Evolutionary conservation across 768 basidiomycete species (phyloP), one percentile per base, ranked within the genome.

Genomic region (Lactarius vividus): DNA sequence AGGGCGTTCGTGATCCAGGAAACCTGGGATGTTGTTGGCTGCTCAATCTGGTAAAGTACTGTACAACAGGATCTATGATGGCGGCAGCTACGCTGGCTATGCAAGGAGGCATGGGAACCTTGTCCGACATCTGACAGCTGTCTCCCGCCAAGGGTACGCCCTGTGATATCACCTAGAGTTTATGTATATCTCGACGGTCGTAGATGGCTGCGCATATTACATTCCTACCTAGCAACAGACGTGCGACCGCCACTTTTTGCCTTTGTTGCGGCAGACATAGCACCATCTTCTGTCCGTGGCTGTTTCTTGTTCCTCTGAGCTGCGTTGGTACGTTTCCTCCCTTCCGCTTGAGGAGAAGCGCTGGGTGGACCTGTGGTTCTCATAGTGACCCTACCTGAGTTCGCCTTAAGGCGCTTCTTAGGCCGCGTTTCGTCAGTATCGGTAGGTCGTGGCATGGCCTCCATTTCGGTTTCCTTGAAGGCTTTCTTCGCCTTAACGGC

Each of bases 401-500:
- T 23, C 28, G 23, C 13, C n/a, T 63, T 63, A 31, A 23, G 15
- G 52, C 61, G 57, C 16, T 66, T 66, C 13, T 26, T 11, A 35
- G 52, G 20, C 9, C 28, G 39, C 33, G 16, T 40, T 39, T 23
- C 57, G 6, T 46, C 57, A 8, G 3, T 37, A 37, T 44, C 57
- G 15, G 49, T 6, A 3, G n/a, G 31, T 59, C n/a, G 40, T 29
- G 20, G 13, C 18, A 23, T 20, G 10, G 23, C 8, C 33, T 13
- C 37, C 40, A 18, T 31, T n/a, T 44, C 54, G 2, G 70, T 23
- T 1, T 52, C 62, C 16, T 65, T 59, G 0, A 58, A 60, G n/a
- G 67, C 63, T 56, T 44, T 29, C 60, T 70, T 71, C 23, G 65
- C 68, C 57, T 72, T 72, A 55, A 71, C 70, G 3, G 79, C 81